Conservation (phyloP, 352 stramenopile genomes). For the Saprolegnia parasitica region DNA sequence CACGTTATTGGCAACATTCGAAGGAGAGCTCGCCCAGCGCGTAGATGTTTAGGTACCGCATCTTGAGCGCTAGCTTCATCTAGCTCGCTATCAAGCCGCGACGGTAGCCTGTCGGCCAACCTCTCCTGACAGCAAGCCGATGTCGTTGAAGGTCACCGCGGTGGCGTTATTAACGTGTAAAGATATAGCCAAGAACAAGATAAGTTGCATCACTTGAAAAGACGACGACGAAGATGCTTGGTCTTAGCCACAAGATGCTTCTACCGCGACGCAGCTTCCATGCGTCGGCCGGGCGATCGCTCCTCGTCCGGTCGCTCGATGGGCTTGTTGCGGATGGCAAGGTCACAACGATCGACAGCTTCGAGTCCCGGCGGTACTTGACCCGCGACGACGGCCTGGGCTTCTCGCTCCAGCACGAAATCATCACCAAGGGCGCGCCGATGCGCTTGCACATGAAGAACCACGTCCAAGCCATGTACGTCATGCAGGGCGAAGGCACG, state of each 20-base stretch:
- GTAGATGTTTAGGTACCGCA: too few relatives aligned
- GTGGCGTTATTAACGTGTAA: background rate
- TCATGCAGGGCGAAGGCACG: background rate
- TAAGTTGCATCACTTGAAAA: background rate
- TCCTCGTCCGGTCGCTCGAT: conserved; percentile 8
- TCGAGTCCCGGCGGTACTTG: conserved; percentile 10
- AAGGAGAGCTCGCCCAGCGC: too few relatives aligned
- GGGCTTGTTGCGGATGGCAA: background rate
- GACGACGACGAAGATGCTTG: background rate
- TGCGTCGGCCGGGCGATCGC: background rate
- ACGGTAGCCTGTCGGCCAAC: too few relatives aligned
- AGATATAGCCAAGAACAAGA: background rate
- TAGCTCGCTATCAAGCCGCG: too few relatives aligned
- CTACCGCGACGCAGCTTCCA: background rate
- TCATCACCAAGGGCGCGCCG: background rate
- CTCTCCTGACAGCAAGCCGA: too few relatives aligned
- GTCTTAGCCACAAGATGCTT: conserved; percentile 13
- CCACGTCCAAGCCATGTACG: conserved; percentile 17
- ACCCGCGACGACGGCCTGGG: conserved; percentile 9
- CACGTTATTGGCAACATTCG: too few relatives aligned
- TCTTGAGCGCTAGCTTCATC: too few relatives aligned
- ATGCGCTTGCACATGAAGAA: conserved; percentile 7
- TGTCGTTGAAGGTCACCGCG: too few relatives aligned
- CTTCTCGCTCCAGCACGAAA: conserved; percentile 16
- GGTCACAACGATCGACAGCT: background rate